Evolutionary conservation across 1,284 basidiomycete genomes (phyloP).

Genomic region (Pseudozyma sp.): DNA sequence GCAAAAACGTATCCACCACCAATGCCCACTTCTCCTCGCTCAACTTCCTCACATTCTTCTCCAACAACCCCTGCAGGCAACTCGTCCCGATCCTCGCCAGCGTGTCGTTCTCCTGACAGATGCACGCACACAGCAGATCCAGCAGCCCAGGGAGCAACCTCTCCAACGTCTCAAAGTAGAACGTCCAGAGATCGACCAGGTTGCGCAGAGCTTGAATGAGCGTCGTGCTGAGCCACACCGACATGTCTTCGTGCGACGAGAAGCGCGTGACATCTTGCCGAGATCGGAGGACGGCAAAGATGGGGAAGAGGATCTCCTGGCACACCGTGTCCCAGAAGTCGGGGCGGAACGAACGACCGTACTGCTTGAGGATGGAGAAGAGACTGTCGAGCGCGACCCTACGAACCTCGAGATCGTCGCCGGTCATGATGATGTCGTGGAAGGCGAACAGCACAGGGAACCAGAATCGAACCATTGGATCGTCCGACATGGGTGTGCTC

Average conservation of each 20-base stretch:
- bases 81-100: conserved; percentile 97
- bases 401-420: conserved; percentile 97
- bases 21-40: conserved; percentile 88
- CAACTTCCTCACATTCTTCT: conserved; percentile 91
- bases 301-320: conserved; percentile 96
- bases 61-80: conserved; percentile 93
- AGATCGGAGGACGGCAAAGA: conserved; percentile 94
- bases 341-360: conserved; percentile 85
- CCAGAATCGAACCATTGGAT: conserved; percentile 77
- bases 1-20: conserved; percentile 91
- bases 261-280: conserved; percentile 85
- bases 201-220: conserved; percentile 98
- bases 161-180: conserved; percentile 92
- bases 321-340: conserved; percentile 99
- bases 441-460: conserved; percentile 95
- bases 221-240: conserved; percentile 98
- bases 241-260: conserved; percentile 97
- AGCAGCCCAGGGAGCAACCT: conserved; percentile 89
- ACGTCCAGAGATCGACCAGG: conserved; percentile 94
- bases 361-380: conserved; percentile 91
- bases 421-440: conserved; percentile 99
- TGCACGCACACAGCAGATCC: conserved; percentile 94
- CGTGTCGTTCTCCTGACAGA: conserved; percentile 91
- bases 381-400: conserved; percentile 87
- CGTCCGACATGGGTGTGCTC: conserved; percentile 54